Evolutionary conservation across 768 basidiomycete species (phyloP).

Genomic region (Dentipellis fragilis): DNA sequence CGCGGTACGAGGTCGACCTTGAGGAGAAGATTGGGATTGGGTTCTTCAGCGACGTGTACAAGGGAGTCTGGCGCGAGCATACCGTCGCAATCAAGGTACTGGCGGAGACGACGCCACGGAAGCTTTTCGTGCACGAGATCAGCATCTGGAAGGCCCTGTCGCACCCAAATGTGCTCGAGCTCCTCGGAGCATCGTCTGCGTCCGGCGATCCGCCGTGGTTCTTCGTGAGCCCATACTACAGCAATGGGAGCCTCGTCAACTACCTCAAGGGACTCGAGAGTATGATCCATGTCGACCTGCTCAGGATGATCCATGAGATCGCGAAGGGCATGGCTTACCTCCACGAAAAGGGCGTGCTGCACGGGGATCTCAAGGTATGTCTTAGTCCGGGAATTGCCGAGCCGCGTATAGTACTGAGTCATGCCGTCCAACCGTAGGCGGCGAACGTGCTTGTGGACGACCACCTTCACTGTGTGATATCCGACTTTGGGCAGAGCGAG

Average conservation of each 20-base stretch:
- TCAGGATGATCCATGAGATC: conserved; percentile 62
- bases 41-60: conserved; percentile 70
- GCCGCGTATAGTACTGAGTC: not conserved
- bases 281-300: conserved; percentile 32
- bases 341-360: conserved; percentile 56
- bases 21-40: conserved; percentile 62
- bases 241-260: conserved; percentile 51
- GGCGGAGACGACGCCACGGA: conserved; percentile 45
- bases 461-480: conserved; percentile 54
- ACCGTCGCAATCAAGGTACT: conserved; percentile 69
- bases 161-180: conserved; percentile 61
- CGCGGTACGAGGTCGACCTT: conserved; percentile 69
- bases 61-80: conserved; percentile 60
- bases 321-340: conserved; percentile 78
- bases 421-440: conserved; percentile 28
- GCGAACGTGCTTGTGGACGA: conserved; percentile 73
- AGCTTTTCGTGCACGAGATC: conserved; percentile 61
- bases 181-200: conserved; percentile 72
- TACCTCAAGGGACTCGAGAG: conserved; percentile 34
- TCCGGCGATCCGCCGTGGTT: conserved; percentile 66
- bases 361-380: conserved; percentile 73
- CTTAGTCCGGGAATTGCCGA: not conserved
- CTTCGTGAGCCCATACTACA: conserved; percentile 40
- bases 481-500: conserved; percentile 78
- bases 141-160: conserved; percentile 60